These are phyloP conservation scores for Ophiocordyceps camponoti-leonardi DNA, from an alignment of 2,329 filamentous ascomycete species.

Conservation along the genomic window DNA sequence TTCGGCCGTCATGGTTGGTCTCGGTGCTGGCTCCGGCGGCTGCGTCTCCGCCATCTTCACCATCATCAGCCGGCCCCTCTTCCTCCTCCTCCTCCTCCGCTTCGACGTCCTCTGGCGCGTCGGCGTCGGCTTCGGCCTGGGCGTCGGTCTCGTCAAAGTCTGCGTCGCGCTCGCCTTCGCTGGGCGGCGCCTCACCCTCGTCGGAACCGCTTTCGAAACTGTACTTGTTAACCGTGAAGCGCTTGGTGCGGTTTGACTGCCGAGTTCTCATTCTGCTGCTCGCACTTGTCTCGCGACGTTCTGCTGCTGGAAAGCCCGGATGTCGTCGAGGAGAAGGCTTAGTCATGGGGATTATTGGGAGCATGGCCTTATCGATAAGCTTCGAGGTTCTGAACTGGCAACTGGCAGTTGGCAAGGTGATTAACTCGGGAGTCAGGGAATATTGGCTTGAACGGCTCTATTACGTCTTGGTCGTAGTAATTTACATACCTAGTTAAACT, in stretches of 20 bases:
- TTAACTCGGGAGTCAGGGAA: too few species aligned
- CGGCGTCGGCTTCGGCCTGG: too few species aligned
- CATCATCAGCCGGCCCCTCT: slow-evolving; percentile 12
- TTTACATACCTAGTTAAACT: too few species aligned
- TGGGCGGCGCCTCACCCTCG: slow-evolving; percentile 9
- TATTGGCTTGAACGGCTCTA: too few species aligned
- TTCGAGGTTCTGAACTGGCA: too few species aligned
- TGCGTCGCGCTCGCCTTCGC: slow-evolving; percentile 10
- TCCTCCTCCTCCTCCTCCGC: slow-evolving; percentile 13
- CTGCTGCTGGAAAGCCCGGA: neutral
- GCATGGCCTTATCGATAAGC: too few species aligned
- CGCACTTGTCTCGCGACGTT: neutral
- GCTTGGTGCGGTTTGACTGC: slow-evolving; percentile 17
- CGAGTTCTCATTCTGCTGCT: slow-evolving; percentile 16
- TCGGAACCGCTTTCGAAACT: slow-evolving; percentile 17
- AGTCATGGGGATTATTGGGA: neutral
- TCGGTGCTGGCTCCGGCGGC: neutral
- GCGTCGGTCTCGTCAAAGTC: slow-evolving; percentile 13
- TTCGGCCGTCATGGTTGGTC: neutral
- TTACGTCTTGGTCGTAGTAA: too few species aligned
- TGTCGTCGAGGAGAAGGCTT: neutral
- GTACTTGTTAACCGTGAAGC: slow-evolving; percentile 16
- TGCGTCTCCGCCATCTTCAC: neutral
- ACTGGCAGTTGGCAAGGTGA: too few species aligned
- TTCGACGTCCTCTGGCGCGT: slow-evolving; percentile 4